Evolutionary conservation across 2,329 filamentous ascomycete genomes (phyloP).

Genomic region (Fusarium tuaranense): DNA sequence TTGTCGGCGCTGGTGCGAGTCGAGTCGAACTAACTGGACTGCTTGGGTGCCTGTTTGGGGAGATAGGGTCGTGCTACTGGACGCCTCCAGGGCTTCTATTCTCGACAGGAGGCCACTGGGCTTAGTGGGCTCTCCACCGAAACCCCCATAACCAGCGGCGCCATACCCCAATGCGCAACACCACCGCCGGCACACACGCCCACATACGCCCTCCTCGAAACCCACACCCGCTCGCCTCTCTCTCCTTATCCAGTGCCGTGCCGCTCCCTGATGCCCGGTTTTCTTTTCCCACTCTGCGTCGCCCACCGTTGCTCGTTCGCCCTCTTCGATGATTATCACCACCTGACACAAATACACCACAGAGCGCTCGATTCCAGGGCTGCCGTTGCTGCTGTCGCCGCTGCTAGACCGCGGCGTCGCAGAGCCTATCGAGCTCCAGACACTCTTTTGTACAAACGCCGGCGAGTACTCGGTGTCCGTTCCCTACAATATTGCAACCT

Average conservation of each 20-base stretch:
- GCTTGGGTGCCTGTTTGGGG: conserved; percentile 23
- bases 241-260: conserved; percentile 43
- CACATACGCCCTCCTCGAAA: conserved; percentile 10
- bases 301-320: conserved; percentile 58
- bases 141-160: conserved; percentile 36
- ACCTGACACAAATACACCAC: conserved; percentile 53
- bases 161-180: conserved; percentile 44
- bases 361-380: conserved; percentile 59
- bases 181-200: conserved; percentile 30
- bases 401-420: conserved; percentile 54
- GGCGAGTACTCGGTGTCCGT: conserved; percentile 48
- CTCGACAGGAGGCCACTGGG: conserved; percentile 30
- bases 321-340: conserved; percentile 59
- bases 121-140: conserved; percentile 25
- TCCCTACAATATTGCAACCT: conserved; percentile 43
- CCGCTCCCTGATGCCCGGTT: conserved; percentile 58
- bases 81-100: conserved; percentile 41
- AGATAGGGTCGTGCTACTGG: conserved; percentile 36
- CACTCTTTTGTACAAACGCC: conserved; percentile 51
- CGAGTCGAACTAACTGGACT: conserved; percentile 11
- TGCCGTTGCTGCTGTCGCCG: conserved; percentile 53
- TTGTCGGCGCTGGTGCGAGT: conserved; percentile 1
- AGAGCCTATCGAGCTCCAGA: conserved; percentile 51
- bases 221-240: conserved; percentile 34
- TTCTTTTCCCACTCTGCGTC: conserved; percentile 61